Percentiles rank a stretch among this genome's conserved stretches.
Conservation (phyloP, 2,329 filamentous ascomycete genomes). For the Beauveria medogensis region DNA sequence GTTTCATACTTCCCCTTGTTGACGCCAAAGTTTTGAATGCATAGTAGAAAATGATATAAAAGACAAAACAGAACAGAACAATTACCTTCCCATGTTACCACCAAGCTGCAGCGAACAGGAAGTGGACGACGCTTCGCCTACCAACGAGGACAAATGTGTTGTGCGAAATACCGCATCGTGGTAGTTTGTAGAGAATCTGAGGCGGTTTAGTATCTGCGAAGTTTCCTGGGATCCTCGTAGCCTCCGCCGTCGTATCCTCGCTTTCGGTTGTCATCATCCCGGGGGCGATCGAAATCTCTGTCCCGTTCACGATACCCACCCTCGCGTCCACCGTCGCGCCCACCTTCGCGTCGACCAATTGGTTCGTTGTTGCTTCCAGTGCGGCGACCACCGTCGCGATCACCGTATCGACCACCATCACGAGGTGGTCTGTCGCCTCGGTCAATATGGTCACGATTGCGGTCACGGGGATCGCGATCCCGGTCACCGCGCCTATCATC, state of each 20-base stretch:
- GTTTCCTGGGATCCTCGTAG: slow-evolving; percentile 68
- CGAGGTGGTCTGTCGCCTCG: slow-evolving; percentile 24
- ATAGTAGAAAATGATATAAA: neutral
- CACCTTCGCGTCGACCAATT: slow-evolving; percentile 58
- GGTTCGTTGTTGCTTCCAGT: slow-evolving; percentile 81
- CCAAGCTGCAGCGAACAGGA: neutral
- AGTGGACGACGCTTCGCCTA: neutral
- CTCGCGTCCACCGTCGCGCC: slow-evolving; percentile 20
- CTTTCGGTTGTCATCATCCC: slow-evolving; percentile 54
- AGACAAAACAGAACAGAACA: slow-evolving; percentile 1
- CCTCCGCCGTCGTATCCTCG: slow-evolving; percentile 69
- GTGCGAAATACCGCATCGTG: neutral
- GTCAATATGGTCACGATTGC: slow-evolving; percentile 13
- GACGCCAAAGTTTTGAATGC: slow-evolving; percentile 4
- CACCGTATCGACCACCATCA: slow-evolving; percentile 37
- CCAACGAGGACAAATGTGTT: neutral
- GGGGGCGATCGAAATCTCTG: slow-evolving; percentile 45
- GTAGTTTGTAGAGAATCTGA: neutral
- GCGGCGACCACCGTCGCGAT: slow-evolving; percentile 33
- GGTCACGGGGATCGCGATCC: slow-evolving; percentile 31
- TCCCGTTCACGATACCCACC: slow-evolving; percentile 41
- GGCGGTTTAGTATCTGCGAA: slow-evolving; percentile 50
- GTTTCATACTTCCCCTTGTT: neutral
- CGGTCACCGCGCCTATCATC: slow-evolving; percentile 39
- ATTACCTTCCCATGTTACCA: slow-evolving; percentile 6